Conservation (phyloP, 176 grass and related monocot genomes). For the Carex pumila region DNA sequence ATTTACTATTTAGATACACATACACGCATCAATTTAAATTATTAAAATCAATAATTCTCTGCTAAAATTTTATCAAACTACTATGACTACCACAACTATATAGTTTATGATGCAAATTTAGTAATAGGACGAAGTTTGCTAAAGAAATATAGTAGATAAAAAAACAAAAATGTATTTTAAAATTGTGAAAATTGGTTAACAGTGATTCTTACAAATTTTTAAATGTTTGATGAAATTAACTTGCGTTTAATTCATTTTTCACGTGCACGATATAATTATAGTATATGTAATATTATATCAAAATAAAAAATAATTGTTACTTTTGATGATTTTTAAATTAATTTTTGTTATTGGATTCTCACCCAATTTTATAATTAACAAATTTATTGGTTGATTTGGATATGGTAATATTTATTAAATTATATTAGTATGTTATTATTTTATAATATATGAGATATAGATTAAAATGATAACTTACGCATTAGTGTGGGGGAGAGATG, state of each 20-base stretch:
- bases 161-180: not conserved
- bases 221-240: not conserved
- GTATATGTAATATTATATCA: not conserved
- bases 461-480: not conserved
- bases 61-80: too few species aligned
- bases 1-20: too few species aligned
- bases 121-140: too few species aligned
- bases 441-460: not conserved
- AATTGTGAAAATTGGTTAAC: not conserved
- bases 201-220: not conserved
- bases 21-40: not conserved
- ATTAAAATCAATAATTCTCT: not conserved
- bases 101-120: too few species aligned
- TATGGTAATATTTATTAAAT: not conserved
- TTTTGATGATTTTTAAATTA: not conserved
- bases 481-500: not conserved
- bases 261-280: not conserved
- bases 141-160: too few species aligned
- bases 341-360: not conserved
- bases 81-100: too few species aligned
- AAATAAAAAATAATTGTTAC: not conserved
- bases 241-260: not conserved
- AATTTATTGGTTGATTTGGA: not conserved
- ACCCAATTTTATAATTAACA: not conserved
- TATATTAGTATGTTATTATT: not conserved